Evolutionary conservation across 805 yeast species (phyloP).

Genomic region (Monosporozyma unispora): DNA sequence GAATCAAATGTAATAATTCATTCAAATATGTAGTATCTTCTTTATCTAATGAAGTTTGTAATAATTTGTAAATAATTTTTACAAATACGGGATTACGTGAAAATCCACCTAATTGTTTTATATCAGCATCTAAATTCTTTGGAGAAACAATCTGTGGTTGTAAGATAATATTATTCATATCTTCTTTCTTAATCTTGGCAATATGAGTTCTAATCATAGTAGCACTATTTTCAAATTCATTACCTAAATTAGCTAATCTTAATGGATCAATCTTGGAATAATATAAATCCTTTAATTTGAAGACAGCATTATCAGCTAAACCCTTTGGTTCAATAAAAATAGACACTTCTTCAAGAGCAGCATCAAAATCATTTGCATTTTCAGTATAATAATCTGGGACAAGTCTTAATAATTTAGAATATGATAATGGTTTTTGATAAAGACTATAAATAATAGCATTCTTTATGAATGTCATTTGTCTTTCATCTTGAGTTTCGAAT

Average conservation of each 20-base stretch:
- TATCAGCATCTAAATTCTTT: slow-evolving; percentile 23
- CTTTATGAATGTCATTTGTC: slow-evolving; percentile 28
- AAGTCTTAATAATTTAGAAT: slow-evolving; percentile 37
- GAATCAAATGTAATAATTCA: slow-evolving; percentile 57
- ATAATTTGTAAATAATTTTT: slow-evolving; percentile 47
- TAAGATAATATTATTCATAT: slow-evolving; percentile 38
- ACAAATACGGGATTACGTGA: slow-evolving; percentile 46
- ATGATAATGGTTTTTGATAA: slow-evolving; percentile 44
- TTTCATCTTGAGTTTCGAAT: slow-evolving; percentile 26
- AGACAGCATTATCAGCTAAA: slow-evolving; percentile 57
- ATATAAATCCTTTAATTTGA: slow-evolving; percentile 42
- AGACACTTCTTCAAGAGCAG: slow-evolving; percentile 47
- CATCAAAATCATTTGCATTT: slow-evolving; percentile 37
- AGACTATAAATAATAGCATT: slow-evolving; percentile 42
- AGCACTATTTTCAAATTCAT: slow-evolving; percentile 45
- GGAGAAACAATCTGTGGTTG: slow-evolving; percentile 36
- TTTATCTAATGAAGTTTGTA: slow-evolving; percentile 43
- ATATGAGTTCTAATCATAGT: slow-evolving; percentile 38
- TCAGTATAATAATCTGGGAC: slow-evolving; percentile 31
- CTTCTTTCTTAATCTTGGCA: slow-evolving; percentile 32
- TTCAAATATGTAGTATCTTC: slow-evolving; percentile 48
- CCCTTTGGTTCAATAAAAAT: slow-evolving; percentile 58
- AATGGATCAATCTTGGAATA: slow-evolving; percentile 50
- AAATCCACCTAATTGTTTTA: slow-evolving; percentile 40
- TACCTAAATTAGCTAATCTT: slow-evolving; percentile 37